Percentiles rank a stretch among this genome's conserved stretches.
These are phyloP conservation scores for Mycosarcoma mackinlayi DNA, from an alignment of 1,284 basidiomycete genomes.

Conservation along the genomic window DNA sequence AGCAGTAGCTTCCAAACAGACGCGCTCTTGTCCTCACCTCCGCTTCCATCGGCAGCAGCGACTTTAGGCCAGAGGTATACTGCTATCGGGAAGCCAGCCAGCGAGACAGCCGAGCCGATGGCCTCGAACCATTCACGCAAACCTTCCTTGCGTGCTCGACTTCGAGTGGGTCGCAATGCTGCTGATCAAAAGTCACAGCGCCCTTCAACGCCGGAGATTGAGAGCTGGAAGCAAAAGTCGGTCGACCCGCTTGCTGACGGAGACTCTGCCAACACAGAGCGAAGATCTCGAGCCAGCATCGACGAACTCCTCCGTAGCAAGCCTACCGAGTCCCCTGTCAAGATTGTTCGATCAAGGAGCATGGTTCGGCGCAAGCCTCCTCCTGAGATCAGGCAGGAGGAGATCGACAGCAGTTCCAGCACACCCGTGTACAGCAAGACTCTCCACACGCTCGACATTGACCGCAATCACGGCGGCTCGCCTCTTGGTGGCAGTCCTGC, in stretches of 20 bases:
- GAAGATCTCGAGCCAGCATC: conserved; percentile 15
- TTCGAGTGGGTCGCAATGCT: conserved; percentile 13
- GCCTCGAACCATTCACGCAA: conserved; percentile 13
- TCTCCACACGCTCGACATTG: conserved; percentile 21
- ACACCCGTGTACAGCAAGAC: conserved; percentile 27
- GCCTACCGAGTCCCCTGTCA: conserved; percentile 18
- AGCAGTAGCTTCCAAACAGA: not conserved
- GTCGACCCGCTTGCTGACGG: not conserved
- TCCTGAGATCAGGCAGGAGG: conserved; percentile 38
- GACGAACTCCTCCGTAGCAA: conserved; percentile 18
- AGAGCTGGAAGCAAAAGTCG: conserved; percentile 42
- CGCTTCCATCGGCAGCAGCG: conserved; percentile 16
- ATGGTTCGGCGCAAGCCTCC: conserved; percentile 31
- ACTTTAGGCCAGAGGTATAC: conserved; percentile 8
- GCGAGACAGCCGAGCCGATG: not conserved
- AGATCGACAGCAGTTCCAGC: conserved; percentile 42
- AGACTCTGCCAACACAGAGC: not conserved
- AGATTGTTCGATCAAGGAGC: conserved; percentile 37
- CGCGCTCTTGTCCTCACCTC: conserved; percentile 5
- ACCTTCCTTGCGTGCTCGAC: conserved; percentile 23
- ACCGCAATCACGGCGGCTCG: conserved; percentile 2
- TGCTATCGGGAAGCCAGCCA: not conserved
- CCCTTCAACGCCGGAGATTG: conserved; percentile 49
- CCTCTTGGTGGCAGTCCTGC: conserved; percentile 27
- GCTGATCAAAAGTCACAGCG: conserved; percentile 10